phyloP scores from a whole-genome alignment of 805 yeast genomes.

The Starmera amethionina region DNA sequence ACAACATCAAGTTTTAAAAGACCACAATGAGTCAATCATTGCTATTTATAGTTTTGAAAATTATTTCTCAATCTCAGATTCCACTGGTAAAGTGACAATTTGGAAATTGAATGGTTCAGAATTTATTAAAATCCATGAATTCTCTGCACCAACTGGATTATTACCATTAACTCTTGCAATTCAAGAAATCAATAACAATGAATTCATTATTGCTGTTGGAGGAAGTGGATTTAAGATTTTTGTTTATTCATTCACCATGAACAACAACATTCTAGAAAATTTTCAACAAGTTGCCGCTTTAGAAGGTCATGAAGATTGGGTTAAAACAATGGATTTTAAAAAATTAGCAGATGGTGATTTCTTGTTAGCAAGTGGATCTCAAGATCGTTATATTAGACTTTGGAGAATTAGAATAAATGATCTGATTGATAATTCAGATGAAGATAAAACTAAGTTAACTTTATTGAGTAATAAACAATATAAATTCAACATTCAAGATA shows the following conservation, averaged over 20 bases:
- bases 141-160: conserved; percentile 35
- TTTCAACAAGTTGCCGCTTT: conserved; percentile 40
- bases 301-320: conserved; percentile 96
- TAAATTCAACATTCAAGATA: conserved; percentile 33
- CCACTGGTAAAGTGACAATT: conserved; percentile 46
- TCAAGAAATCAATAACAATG: conserved; percentile 19
- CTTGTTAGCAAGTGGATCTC: conserved; percentile 81
- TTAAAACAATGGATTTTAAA: conserved; percentile 58
- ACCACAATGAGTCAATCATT: conserved; percentile 44
- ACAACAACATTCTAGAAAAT: conserved; percentile 6
- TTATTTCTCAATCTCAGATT: conserved; percentile 50
- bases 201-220: conserved; percentile 54
- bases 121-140: conserved; percentile 20
- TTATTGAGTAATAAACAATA: conserved; percentile 66
- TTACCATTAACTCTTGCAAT: conserved; percentile 34
- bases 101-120: conserved; percentile 31
- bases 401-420: conserved; percentile 68
- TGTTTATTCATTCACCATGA: conserved; percentile 37
- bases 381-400: conserved; percentile 82
- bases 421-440: conserved; percentile 45
- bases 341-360: conserved; percentile 38
- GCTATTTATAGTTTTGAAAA: conserved; percentile 31
- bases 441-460: conserved; percentile 39
- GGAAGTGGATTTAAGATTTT: conserved; percentile 52
- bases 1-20: conserved; percentile 22